Base-by-base conservation (phyloP, 176 grass and related monocot genomes). In the Coix lacrymajobi region DNA sequence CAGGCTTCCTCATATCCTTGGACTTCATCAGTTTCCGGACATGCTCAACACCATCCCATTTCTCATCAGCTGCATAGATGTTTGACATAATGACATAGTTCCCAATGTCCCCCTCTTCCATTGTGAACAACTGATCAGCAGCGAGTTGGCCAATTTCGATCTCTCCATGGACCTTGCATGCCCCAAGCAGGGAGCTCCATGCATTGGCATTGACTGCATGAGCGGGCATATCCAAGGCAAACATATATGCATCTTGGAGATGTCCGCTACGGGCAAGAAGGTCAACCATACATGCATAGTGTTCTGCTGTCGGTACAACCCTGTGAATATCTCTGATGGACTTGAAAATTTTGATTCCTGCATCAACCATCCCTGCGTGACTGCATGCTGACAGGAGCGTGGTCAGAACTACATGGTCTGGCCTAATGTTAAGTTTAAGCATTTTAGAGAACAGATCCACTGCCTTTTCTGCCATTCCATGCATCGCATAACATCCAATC, bases 41-140 rank as follows among this genome's bases (percentile, higher is more conserved):
- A 81, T 92, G 41, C 62, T 90, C 93, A 80, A 95, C 90, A 60
- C 79, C 39, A 17, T 84, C 83, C 93, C 90, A 95, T 63, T 85
- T 90, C 72, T 85, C 87, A 69, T 90, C 85, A 75, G 87, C 90
- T 19, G 90, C 93, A 84, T 81, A 95, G 17, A 92, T 92, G 49
- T 95, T 95, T 78, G 93, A 95, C 85, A 92, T 88, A 25, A 79
- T 82, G 15, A 95, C 67, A 52, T 88, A 90, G 58, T 95, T 92
- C 78, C 90, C 90, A 7, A 90, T 81, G 37, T 90, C 79, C 54
- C 33, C 79, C 2, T 8, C 49, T 40, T 90, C 90, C 30, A 90
- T 62, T 19, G 80, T 57, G 33, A 95, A 88, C 29, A 95, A 88
- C 22, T 41, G 81, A 69, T 88, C 62, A 51, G 90, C 87, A 20